Evolutionary conservation across 768 basidiomycete species (phyloP).

Genomic region (Naganishia antarctica): DNA sequence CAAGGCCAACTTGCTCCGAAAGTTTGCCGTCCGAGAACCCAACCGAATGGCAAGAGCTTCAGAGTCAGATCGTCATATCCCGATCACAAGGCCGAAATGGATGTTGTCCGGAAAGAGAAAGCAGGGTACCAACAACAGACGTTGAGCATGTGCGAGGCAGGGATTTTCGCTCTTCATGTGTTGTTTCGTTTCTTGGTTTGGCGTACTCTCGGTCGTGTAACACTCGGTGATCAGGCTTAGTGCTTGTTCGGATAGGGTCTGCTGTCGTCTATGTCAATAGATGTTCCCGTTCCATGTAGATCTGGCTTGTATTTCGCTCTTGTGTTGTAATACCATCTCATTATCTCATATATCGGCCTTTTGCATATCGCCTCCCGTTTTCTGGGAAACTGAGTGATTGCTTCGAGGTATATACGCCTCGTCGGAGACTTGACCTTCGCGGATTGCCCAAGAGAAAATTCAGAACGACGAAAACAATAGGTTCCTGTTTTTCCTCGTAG

Average conservation of each 20-base stretch:
- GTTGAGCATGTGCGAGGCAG: slow-evolving; percentile 34
- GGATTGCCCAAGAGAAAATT: too few species aligned
- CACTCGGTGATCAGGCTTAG: background rate
- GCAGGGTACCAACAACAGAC: slow-evolving; percentile 47
- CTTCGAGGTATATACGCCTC: too few species aligned
- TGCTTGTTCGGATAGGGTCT: background rate
- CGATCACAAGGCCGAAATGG: slow-evolving; percentile 49
- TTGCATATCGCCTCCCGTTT: too few species aligned
- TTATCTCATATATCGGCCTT: background rate
- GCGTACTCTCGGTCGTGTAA: too few species aligned
- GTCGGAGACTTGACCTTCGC: too few species aligned
- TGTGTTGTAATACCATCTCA: slow-evolving; percentile 1
- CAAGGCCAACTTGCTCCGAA: slow-evolving; percentile 68
- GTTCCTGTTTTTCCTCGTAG: too few species aligned
- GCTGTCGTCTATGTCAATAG: background rate
- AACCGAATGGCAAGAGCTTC: slow-evolving; percentile 86
- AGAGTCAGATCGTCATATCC: slow-evolving; percentile 58
- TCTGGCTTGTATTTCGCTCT: background rate
- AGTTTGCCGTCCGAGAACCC: slow-evolving; percentile 77
- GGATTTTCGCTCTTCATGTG: background rate
- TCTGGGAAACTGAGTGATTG: too few species aligned
- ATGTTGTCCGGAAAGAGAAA: slow-evolving; percentile 48
- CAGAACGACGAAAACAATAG: too few species aligned
- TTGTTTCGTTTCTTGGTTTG: background rate
- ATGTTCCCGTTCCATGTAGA: background rate